These are phyloP conservation scores for Beauveria pseudobassiana DNA, from an alignment of 2,329 filamentous ascomycete genomes.

Conservation along the genomic window DNA sequence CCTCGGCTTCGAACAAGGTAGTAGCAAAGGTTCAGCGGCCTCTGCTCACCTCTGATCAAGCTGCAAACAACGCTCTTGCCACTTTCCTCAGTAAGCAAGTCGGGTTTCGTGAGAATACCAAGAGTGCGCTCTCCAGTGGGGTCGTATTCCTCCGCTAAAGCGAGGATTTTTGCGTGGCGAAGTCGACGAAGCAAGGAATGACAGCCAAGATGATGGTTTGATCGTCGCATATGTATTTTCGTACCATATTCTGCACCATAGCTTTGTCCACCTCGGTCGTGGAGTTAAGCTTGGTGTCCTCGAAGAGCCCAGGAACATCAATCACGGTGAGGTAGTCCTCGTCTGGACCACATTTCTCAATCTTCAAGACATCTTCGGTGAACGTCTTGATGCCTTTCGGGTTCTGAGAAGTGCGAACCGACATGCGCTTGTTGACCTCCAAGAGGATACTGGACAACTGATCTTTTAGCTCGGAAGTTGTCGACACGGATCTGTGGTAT, in stretches of 20 bases:
- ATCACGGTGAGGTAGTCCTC: constrained; percentile 44
- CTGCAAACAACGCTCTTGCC: constrained; percentile 13
- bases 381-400: constrained; percentile 26
- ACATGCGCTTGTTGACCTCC: constrained; percentile 37
- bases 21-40: constrained; percentile 17
- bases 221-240: constrained; percentile 35
- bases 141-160: constrained; percentile 30
- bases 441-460: constrained; percentile 25
- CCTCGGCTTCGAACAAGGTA: constrained; percentile 20
- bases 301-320: constrained; percentile 48
- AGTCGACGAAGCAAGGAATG: constrained; percentile 34
- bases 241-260: constrained; percentile 40
- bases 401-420: constrained; percentile 24
- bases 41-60: constrained; percentile 14
- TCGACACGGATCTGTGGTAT: constrained; percentile 12
- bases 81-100: constrained; percentile 26
- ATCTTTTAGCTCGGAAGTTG: constrained; percentile 22
- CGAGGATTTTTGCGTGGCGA: constrained; percentile 39
- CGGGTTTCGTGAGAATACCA: constrained; percentile 39
- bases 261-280: constrained; percentile 38
- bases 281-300: constrained; percentile 27
- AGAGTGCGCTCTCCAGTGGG: constrained; percentile 30
- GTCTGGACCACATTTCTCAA: constrained; percentile 36
- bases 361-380: constrained; percentile 35
- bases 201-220: constrained; percentile 37